Percentiles rank a stretch among this genome's conserved stretches.
These are phyloP conservation scores for Phytophthora hybrid DNA, from an alignment of 352 stramenopile genomes.

Conservation along the genomic window DNA sequence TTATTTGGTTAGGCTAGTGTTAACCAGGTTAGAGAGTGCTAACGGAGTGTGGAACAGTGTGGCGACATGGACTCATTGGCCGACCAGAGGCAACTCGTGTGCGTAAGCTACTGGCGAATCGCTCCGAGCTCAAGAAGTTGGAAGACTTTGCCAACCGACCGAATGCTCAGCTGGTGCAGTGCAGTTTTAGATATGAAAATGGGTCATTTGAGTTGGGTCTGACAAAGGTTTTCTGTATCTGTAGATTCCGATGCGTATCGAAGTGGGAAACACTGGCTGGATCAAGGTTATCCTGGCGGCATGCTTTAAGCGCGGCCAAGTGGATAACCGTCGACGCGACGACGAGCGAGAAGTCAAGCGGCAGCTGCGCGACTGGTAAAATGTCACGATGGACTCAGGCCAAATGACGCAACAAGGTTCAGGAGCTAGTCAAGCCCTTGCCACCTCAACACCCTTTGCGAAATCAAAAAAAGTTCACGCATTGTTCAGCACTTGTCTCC, in stretches of 20 bases:
- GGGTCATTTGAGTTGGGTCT: neutral
- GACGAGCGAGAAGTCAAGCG: conserved; percentile 80
- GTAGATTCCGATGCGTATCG: conserved; percentile 77
- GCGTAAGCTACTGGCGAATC: conserved; percentile 79
- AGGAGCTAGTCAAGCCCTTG: neutral
- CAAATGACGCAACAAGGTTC: neutral
- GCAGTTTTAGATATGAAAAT: neutral
- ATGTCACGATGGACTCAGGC: neutral
- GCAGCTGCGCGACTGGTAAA: conserved; percentile 79
- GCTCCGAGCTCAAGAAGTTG: conserved; percentile 82
- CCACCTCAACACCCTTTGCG: conserved; percentile 5
- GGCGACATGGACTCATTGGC: conserved; percentile 78
- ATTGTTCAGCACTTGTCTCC: conserved; percentile 39
- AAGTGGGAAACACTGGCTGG: conserved; percentile 82
- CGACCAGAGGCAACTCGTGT: conserved; percentile 72
- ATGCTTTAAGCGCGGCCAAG: conserved; percentile 69
- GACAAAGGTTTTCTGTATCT: neutral
- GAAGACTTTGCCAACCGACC: conserved; percentile 67
- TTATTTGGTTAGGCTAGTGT: neutral
- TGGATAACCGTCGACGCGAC: conserved; percentile 81
- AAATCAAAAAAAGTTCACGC: conserved; percentile 47
- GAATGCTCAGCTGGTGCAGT: conserved; percentile 72
- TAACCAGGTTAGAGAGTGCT: conserved; percentile 5
- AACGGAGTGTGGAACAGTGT: conserved; percentile 51
- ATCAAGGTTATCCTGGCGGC: conserved; percentile 86